These are phyloP conservation scores for Thymus quinquecostatus DNA, from an alignment of 257 asterid species.

Conservation along the genomic window DNA sequence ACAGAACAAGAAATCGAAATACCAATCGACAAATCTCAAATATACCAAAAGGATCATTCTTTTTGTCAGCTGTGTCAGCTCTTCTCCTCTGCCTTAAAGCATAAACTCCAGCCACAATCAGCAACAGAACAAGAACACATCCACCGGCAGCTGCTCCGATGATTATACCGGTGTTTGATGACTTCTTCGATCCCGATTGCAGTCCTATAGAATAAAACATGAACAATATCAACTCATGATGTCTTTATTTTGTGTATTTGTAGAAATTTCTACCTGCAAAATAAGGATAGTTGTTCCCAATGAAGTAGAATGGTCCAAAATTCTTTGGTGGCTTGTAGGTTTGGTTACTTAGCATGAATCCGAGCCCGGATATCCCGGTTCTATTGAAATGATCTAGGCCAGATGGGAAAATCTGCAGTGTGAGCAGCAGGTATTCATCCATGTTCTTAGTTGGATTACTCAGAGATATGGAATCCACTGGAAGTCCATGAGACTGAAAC, in stretches of 20 bases:
- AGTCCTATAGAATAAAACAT: constrained; percentile 36
- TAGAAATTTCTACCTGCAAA: constrained; percentile 43
- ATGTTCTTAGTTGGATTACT: constrained; percentile 61
- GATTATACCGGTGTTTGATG: constrained; percentile 48
- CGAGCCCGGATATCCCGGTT: constrained; percentile 62
- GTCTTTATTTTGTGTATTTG: neutral
- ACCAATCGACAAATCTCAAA: neutral
- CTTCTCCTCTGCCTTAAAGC: constrained; percentile 75
- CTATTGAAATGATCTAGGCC: constrained; percentile 56
- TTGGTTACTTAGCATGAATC: constrained; percentile 69
- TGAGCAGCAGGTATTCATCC: constrained; percentile 56
- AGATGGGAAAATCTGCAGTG: constrained; percentile 62
- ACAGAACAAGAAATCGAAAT: neutral
- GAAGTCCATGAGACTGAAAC: constrained; percentile 42
- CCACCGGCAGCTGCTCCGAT: constrained; percentile 89
- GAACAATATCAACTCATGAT: neutral
- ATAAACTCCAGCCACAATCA: constrained; percentile 67
- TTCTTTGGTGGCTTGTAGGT: constrained; percentile 70
- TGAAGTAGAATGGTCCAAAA: constrained; percentile 69
- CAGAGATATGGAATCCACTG: constrained; percentile 75
- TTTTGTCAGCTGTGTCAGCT: constrained; percentile 64
- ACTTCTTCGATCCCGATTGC: constrained; percentile 29
- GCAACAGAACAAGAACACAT: constrained; percentile 52
- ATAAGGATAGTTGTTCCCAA: constrained; percentile 47
- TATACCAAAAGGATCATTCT: constrained; percentile 83